Conservation (phyloP, 2,329 filamentous ascomycete genomes). For the Ophiocordyceps sinensis region DNA sequence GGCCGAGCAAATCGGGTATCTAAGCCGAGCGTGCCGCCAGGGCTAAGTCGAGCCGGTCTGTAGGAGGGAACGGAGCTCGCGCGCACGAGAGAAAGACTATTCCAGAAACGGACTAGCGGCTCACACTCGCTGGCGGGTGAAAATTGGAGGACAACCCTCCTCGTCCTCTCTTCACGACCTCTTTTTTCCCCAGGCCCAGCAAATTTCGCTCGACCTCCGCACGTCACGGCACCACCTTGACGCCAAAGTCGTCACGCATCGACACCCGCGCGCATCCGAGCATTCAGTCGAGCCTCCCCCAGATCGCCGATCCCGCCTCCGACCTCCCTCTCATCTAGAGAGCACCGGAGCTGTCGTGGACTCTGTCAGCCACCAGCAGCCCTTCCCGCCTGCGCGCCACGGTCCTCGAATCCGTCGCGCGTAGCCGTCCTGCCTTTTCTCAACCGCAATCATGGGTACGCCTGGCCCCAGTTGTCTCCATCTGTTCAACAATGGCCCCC, state of each 20-base stretch:
- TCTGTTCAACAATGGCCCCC: background rate
- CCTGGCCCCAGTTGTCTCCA: constrained; percentile 5
- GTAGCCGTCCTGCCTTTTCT: constrained; percentile 15
- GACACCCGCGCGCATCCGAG: constrained; percentile 1
- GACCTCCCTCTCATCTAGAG: background rate
- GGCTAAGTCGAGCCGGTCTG: too few species aligned
- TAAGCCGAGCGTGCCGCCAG: too few species aligned
- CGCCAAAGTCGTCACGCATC: background rate
- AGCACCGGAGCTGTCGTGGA: background rate
- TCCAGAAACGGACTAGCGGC: constrained; percentile 18
- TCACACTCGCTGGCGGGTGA: constrained; percentile 25
- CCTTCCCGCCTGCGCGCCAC: constrained; percentile 20
- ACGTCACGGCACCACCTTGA: constrained; percentile 20
- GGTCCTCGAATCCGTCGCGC: constrained; percentile 29
- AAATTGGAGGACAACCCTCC: constrained; percentile 26
- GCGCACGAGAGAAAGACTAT: constrained; percentile 1
- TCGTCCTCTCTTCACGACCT: constrained; percentile 13
- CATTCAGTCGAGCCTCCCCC: background rate
- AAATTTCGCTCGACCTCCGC: constrained; percentile 29
- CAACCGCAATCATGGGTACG: constrained; percentile 50
- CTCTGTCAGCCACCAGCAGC: background rate
- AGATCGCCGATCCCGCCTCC: background rate
- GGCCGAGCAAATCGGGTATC: too few species aligned
- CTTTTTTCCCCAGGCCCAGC: constrained; percentile 24
- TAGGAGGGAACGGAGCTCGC: too few species aligned